phyloP scores from a whole-genome alignment of 257 asterid species.

The Plantago elongata region DNA sequence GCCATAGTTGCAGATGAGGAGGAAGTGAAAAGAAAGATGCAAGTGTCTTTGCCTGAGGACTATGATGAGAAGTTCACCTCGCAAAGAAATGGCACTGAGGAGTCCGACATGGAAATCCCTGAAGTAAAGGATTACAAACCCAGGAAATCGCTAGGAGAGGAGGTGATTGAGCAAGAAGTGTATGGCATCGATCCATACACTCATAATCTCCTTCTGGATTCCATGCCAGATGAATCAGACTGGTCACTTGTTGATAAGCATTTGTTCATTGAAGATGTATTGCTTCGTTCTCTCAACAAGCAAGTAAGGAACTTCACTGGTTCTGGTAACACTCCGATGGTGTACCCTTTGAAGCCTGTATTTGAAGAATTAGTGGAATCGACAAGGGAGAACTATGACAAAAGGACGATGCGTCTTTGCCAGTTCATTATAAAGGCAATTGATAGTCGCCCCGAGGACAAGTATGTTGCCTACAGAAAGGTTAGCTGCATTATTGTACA shows the following conservation, averaged over 20 bases:
- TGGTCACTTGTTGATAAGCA: conserved; percentile 85
- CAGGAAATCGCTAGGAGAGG: conserved; percentile 77
- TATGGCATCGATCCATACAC: conserved; percentile 98
- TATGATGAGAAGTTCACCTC: conserved; percentile 74
- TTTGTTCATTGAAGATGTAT: conserved; percentile 84
- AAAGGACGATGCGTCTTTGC: conserved; percentile 57
- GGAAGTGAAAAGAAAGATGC: conserved; percentile 94
- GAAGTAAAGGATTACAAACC: conserved; percentile 94
- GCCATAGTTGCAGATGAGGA: conserved; percentile 90
- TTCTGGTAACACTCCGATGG: conserved; percentile 87
- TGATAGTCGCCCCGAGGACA: conserved; percentile 84
- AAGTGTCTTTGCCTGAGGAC: conserved; percentile 91
- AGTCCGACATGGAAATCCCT: conserved; percentile 98
- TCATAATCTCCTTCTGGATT: conserved; percentile 95
- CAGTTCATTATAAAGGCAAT: conserved; percentile 72
- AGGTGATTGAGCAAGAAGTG: conserved; percentile 98
- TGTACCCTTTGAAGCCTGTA: conserved; percentile 75
- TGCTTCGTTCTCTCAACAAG: conserved; percentile 76
- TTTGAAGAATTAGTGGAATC: conserved; percentile 61
- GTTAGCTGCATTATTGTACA: conserved; percentile 28
- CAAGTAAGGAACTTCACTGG: conserved; percentile 85
- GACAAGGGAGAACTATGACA: conserved; percentile 61
- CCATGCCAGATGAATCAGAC: conserved; percentile 91
- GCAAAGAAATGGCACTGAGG: conserved; percentile 92
- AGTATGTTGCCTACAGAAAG: conserved; percentile 96